These are phyloP conservation scores for Millerago galiae DNA, from an alignment of 805 yeast genomes.

Conservation along the genomic window DNA sequence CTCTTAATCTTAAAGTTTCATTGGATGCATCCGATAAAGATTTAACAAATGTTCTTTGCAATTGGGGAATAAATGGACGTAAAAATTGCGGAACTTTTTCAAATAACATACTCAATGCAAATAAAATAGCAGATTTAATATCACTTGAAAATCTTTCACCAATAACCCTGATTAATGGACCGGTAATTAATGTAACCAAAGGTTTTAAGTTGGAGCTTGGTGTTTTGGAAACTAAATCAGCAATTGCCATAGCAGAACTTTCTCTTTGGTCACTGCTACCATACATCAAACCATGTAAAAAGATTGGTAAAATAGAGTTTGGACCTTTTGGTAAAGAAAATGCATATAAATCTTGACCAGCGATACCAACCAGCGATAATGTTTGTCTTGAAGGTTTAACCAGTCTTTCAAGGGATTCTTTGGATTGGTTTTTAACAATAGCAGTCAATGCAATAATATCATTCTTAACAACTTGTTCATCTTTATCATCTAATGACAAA, in stretches of 20 bases:
- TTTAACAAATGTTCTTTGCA: slow-evolving; percentile 94
- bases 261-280: slow-evolving; percentile 84
- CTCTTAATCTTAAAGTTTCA: slow-evolving; percentile 69
- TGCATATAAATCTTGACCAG: slow-evolving; percentile 64
- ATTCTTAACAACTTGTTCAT: slow-evolving; percentile 53
- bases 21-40: slow-evolving; percentile 74
- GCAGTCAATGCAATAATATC: slow-evolving; percentile 61
- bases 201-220: slow-evolving; percentile 79
- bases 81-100: slow-evolving; percentile 82
- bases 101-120: slow-evolving; percentile 74
- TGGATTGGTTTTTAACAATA: slow-evolving; percentile 64
- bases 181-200: slow-evolving; percentile 88
- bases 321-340: slow-evolving; percentile 77
- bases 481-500: slow-evolving; percentile 63
- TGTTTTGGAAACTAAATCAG: slow-evolving; percentile 78
- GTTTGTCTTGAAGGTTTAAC: slow-evolving; percentile 79
- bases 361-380: slow-evolving; percentile 54
- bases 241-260: slow-evolving; percentile 80
- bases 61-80: slow-evolving; percentile 94
- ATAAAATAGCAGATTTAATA: slow-evolving; percentile 88
- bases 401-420: slow-evolving; percentile 68
- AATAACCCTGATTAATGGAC: slow-evolving; percentile 95
- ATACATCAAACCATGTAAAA: slow-evolving; percentile 92
- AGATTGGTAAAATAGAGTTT: slow-evolving; percentile 80
- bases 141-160: slow-evolving; percentile 93